phyloP scores from a whole-genome alignment of 2,329 filamentous ascomycete species.

The Thelonectria blattea region DNA sequence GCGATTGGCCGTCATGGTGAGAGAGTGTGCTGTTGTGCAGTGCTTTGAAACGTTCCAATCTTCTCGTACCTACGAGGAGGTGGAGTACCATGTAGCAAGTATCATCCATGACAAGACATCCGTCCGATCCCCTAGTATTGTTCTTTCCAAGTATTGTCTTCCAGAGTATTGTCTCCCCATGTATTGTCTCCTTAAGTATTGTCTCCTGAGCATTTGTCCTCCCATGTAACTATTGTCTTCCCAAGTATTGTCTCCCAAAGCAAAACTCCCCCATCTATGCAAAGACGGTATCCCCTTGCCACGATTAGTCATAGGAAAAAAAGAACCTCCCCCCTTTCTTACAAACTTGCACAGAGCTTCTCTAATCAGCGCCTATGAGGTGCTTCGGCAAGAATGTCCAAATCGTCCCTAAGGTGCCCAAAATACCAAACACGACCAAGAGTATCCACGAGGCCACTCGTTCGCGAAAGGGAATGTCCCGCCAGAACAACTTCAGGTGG shows the following conservation, averaged over 20 bases:
- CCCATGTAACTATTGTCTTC: too few relatives aligned
- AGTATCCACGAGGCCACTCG: slow-evolving; percentile 70
- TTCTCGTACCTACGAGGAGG: neutral
- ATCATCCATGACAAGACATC: neutral
- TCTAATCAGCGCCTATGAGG: slow-evolving; percentile 62
- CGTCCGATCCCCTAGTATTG: neutral
- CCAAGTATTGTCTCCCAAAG: neutral
- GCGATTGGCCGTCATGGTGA: neutral
- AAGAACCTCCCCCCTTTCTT: neutral
- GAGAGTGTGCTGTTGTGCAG: neutral
- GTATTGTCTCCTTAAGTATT: too few relatives aligned
- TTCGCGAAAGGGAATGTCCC: slow-evolving; percentile 70
- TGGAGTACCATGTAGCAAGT: neutral
- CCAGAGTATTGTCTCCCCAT: too few relatives aligned
- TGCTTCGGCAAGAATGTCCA: slow-evolving; percentile 89
- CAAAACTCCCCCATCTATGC: slow-evolving; percentile 1
- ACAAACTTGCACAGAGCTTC: neutral
- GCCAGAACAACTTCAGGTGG: slow-evolving; percentile 86
- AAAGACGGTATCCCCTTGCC: slow-evolving; percentile 5
- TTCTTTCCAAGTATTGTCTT: too few relatives aligned
- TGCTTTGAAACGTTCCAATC: neutral
- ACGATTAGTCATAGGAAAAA: neutral
- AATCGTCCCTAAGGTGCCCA: slow-evolving; percentile 80
- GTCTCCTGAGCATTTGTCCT: too few relatives aligned
- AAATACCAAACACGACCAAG: slow-evolving; percentile 69